Base-by-base conservation (phyloP, 352 stramenopile genomes). In the Pythium myriotylum region DNA sequence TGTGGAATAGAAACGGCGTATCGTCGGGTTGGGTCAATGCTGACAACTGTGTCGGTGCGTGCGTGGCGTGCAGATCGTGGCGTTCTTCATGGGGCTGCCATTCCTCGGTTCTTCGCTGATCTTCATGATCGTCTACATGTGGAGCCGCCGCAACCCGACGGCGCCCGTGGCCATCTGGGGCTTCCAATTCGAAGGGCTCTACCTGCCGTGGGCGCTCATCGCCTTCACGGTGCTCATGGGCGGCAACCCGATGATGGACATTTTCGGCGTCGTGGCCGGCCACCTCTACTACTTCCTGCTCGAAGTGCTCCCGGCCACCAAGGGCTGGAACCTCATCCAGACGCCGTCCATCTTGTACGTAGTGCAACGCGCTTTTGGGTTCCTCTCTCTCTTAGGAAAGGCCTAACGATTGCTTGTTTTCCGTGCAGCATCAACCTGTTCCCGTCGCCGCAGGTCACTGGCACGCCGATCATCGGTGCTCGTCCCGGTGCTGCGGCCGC, bases 91-190 rank as follows among this genome's bases (percentile, higher is more conserved):
- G 79, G 74, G 66, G 20, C 71, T 95, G 14, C 81, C 80, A 35
- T 96, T 96, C 72, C 68, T 96, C 12, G 87, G 86, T 48, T 77
- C 79, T 39, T 86, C 88, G 35, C 76, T 96, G 26, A 93, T 95
- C 69, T 96, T 97, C 55, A 95, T 92, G 80, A 94, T 96, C 56
- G 79, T 96, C 27, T 97, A 97, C 74, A 77, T 97, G 43, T 97
- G 89, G 89, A 97, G 89, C 64, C 87, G 86, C 39, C 84, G 84
- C 10, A 90, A 97, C 60, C 79, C 88, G 40, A 93, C 88, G 16
- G 74, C 79, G 7, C 82, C 85, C 24, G 86, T 94, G 13, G 74
- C 81, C 4, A 92, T 97, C 62, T 96, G 87, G 87, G 86, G 87
- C 39, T 96, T 97, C 70, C 83, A 79, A 23, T 95, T 97, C 41